Base-by-base conservation (phyloP, 441 rosid species). In the Erodium texanum region DNA sequence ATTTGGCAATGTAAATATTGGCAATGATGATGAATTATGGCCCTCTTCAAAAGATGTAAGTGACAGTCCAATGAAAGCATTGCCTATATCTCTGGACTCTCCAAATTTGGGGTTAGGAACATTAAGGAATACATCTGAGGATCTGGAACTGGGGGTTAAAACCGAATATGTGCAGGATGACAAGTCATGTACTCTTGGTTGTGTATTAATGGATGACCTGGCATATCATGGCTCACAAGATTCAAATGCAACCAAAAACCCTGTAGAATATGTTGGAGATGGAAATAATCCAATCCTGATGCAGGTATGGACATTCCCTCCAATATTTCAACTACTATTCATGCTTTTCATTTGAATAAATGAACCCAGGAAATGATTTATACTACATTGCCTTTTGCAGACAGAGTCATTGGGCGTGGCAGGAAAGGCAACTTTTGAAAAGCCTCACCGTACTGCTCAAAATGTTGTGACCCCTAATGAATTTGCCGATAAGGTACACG, bases 1-100 rank as follows among this genome's bases (percentile, higher is more conserved):
- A 79, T 92, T 86, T 87, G 93, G 95, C 66, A 75, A 83, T 81
- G 90, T 68, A 74, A 89, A 75, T 81, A 88, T 90, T 83, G 85
- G 72, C 52, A 66, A 74, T 71, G 80, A 86, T 75, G 90, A 88
- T 79, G 96, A 85, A 80, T 78, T 90, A 66, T 92, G 99, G 99
- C 76, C 89, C 71, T 78, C 89, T 66, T 80, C 94, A 38, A 87
- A 86, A 82, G 88, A 85, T 79, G 82, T 70, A 64, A 78, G 82
- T 52, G 80, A 65, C 78, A 78, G 81, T 72, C 84, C 86, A 24
- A 76, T 67, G 65, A 87, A 84, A 71, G 74, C 84, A 67, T 81
- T 87, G 71, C 81, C 88, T 45, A 22, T 82, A 36, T 75, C 83
- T 68, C 68, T 72, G 70, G 91, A 78, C 74, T 82, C 87, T 41